Conservation (phyloP, 2,329 filamentous ascomycete species). For the Colletotrichum sp. region DNA sequence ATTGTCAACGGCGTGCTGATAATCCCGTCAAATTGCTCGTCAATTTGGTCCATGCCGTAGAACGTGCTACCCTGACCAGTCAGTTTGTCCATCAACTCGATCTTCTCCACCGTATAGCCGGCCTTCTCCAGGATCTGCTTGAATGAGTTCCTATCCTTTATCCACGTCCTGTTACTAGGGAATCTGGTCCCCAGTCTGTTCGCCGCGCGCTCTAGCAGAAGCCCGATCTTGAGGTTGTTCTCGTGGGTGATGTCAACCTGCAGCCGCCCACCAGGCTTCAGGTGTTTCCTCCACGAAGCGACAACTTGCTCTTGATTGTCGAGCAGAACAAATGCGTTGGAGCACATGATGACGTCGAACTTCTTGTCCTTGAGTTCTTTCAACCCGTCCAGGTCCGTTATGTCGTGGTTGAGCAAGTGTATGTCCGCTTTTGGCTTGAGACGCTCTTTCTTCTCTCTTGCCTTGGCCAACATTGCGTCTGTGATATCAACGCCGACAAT, state of each 20-base stretch:
- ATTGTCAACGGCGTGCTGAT: constrained; percentile 24
- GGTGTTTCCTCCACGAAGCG: constrained; percentile 30
- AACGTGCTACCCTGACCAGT: constrained; percentile 26
- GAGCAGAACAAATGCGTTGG: constrained; percentile 37
- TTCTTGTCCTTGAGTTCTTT: constrained; percentile 22
- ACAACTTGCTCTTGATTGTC: constrained; percentile 28
- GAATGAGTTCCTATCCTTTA: constrained; percentile 32
- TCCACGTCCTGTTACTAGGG: constrained; percentile 33
- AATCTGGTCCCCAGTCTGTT: constrained; percentile 26
- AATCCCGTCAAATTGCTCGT: constrained; percentile 31
- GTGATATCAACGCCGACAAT: constrained; percentile 37
- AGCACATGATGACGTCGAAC: constrained; percentile 38
- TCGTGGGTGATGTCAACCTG: constrained; percentile 38
- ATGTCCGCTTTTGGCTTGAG: constrained; percentile 18
- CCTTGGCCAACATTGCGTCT: constrained; percentile 33
- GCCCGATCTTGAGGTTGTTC: constrained; percentile 26
- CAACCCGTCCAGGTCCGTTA: constrained; percentile 27
- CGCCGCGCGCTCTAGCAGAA: constrained; percentile 31
- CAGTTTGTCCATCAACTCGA: constrained; percentile 28
- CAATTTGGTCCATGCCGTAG: constrained; percentile 28
- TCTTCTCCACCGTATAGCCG: constrained; percentile 30
- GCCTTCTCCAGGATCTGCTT: constrained; percentile 27
- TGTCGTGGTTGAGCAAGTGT: constrained; percentile 29
- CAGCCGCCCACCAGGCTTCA: constrained; percentile 30
- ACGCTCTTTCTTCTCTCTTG: constrained; percentile 26